Evolutionary conservation across 2,329 filamentous ascomycete species (phyloP), one percentile per base, ranked within the genome.

Genomic region (Ceratocystis destructans): DNA sequence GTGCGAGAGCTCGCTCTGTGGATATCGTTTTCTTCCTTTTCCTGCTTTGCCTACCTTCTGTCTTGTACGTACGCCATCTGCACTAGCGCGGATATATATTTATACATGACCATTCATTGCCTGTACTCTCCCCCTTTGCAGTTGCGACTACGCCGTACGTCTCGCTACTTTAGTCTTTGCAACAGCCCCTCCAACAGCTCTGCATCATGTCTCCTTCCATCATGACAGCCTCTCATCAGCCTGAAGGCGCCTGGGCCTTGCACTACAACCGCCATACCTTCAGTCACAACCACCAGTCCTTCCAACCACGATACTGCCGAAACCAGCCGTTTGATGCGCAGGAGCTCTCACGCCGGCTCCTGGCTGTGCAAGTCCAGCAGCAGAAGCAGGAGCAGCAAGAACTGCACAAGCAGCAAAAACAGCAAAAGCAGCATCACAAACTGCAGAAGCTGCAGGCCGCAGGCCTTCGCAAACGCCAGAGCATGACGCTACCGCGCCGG

Each of bases 281-380:
- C 64, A 65, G 57, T 25, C 64, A 64, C 45, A 68, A 28, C 69
- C 67, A 28, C 69, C 68, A 71, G 50, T 67, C 71, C 12, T 69
- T 71, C 28, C 70, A 70, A 0, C 71, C 75, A 2, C 45, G 41
- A 22, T 8, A 28, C 45, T 45, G 44, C 41, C 61, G 59, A 20
- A 61, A 64, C 10, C 70, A 73, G 41, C 73, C 75, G 1, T 73
- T 85, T 59, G 82, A 86, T 68, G 76, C 83, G 0, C 77, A 80
- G 33, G 83, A 86, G 66, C 73, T 86, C 33, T 77, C 78, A 10
- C 77, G 79, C 41, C 79, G 82, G 20, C 76, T 86, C 28, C 76
- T 77, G 62, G 69, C 77, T 10, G 79, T 85, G 20, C 73, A 82
- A 15, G 77, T 76, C 4, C 77, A 84, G 68, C 80, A 81, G 68